A percentile compares a stretch with the other conserved stretches of the same genome.
These are phyloP conservation scores for Ceratonia siliqua DNA, from an alignment of 306 rosid genomes.

Conservation along the genomic window DNA sequence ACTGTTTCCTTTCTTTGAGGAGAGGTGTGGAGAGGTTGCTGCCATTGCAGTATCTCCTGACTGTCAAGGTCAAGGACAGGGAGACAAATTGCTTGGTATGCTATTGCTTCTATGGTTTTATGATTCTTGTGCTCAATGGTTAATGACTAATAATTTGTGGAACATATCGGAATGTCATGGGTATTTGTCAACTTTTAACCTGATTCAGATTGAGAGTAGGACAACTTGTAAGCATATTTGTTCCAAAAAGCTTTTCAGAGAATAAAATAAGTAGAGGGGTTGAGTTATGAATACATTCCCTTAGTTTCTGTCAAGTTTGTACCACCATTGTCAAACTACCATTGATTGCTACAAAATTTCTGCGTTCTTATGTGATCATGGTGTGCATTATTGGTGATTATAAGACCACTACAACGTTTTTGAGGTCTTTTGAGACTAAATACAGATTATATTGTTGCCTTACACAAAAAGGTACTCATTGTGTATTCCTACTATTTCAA, in stretches of 20 bases:
- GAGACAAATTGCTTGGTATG: slow-evolving; percentile 96
- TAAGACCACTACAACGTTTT: slow-evolving; percentile 2
- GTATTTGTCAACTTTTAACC: slow-evolving; percentile 11
- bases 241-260: background rate
- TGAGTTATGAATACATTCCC: background rate
- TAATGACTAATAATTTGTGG: background rate
- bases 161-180: background rate
- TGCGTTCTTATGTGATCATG: background rate
- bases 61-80: slow-evolving; percentile 95
- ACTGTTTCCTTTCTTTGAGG: slow-evolving; percentile 76
- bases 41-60: slow-evolving; percentile 93
- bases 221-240: background rate
- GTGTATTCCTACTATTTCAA: background rate
- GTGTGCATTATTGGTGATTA: background rate
- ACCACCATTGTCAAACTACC: slow-evolving; percentile 7
- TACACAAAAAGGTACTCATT: background rate
- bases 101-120: slow-evolving; percentile 29
- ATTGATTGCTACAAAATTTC: slow-evolving; percentile 11
- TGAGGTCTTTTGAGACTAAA: background rate
- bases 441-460: background rate
- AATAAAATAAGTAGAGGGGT: slow-evolving; percentile 3
- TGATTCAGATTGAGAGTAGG: background rate
- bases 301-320: background rate
- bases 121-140: slow-evolving; percentile 13
- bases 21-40: slow-evolving; percentile 92